Evolutionary conservation across 345 rosid species (phyloP).

Genomic region (Camelina laxa): DNA sequence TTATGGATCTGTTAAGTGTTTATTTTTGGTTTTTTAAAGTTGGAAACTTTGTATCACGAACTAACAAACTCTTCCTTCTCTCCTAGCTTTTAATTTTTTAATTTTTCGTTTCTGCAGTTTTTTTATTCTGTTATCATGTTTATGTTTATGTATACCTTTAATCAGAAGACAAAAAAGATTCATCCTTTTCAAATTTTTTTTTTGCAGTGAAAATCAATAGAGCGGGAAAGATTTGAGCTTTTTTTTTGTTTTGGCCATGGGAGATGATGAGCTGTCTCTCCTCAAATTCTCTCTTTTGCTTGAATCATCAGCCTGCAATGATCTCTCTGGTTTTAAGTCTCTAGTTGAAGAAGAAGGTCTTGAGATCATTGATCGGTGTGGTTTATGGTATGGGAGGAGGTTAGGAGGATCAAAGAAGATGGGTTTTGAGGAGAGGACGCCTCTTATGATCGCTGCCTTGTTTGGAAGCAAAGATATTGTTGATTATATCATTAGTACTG

Average conservation of each 20-base stretch:
- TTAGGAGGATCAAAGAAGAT: conserved; percentile 69
- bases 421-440: conserved; percentile 79
- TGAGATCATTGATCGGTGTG: conserved; percentile 54
- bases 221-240: conserved; percentile 40
- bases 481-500: conserved; percentile 54
- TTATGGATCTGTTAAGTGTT: conserved; percentile 42
- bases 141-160: conserved; percentile 36
- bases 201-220: conserved; percentile 48
- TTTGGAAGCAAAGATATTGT: conserved; percentile 78
- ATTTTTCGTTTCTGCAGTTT: conserved; percentile 40
- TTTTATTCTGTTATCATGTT: conserved; percentile 30
- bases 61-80: conserved; percentile 36
- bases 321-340: conserved; percentile 63
- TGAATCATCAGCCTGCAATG: conserved; percentile 73
- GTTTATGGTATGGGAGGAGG: conserved; percentile 81
- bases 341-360: conserved; percentile 60
- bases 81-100: background rate
- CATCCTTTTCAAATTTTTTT: conserved; percentile 22
- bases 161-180: conserved; percentile 15
- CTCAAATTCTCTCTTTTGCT: conserved; percentile 59
- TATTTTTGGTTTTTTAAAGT: conserved; percentile 42
- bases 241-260: conserved; percentile 29
- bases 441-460: conserved; percentile 89
- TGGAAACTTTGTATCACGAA: conserved; percentile 29
- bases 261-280: conserved; percentile 43